Evolutionary conservation across 116 monocot species (phyloP).

Genomic region (Papilionanthe hybrid): DNA sequence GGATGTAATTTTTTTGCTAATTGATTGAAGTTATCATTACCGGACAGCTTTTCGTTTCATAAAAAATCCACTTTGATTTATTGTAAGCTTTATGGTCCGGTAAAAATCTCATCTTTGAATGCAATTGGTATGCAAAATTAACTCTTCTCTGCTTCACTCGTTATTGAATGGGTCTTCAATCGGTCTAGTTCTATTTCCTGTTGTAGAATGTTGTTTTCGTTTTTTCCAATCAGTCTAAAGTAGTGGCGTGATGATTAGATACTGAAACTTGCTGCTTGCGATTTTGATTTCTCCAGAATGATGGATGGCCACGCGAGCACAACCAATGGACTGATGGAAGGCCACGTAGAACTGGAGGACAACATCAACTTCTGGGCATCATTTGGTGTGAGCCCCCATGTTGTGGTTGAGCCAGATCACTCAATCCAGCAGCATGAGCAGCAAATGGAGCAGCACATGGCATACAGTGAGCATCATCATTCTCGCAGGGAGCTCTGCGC

Average conservation of each 20-base stretch:
- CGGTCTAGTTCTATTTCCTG: too few relatives aligned
- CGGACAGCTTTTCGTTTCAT: neutral
- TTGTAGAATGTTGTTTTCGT: too few relatives aligned
- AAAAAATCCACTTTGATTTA: neutral
- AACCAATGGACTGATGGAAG: slow-evolving; percentile 48
- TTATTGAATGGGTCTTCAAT: neutral
- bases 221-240: neutral
- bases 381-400: slow-evolving; percentile 62
- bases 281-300: slow-evolving; percentile 11
- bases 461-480: slow-evolving; percentile 31
- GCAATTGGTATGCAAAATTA: neutral
- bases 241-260: neutral
- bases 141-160: neutral
- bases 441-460: slow-evolving; percentile 30
- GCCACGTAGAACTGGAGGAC: slow-evolving; percentile 69
- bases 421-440: slow-evolving; percentile 24
- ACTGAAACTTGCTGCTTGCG: neutral
- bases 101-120: neutral
- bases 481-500: slow-evolving; percentile 48
- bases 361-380: slow-evolving; percentile 70
- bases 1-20: too few relatives aligned
- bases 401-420: slow-evolving; percentile 36
- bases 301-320: slow-evolving; percentile 37
- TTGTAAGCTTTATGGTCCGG: neutral
- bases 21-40: neutral